Percentiles rank a stretch among this genome's conserved stretches.
These are phyloP conservation scores for Penicillium corylophilum DNA, from an alignment of 2,329 filamentous ascomycete species.

Conservation along the genomic window DNA sequence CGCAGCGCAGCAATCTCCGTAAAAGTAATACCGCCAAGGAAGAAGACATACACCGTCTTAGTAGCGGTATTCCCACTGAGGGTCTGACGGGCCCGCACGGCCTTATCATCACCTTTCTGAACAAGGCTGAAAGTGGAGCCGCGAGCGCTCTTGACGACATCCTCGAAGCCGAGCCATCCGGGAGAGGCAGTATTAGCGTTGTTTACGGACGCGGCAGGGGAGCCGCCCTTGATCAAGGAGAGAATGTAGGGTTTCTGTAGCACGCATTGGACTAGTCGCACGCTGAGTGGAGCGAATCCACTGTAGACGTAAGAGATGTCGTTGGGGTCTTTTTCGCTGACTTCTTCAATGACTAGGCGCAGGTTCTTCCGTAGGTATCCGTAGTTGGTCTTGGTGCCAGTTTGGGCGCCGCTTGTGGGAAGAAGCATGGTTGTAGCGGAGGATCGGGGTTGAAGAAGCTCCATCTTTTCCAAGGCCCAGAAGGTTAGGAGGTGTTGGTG, in stretches of 20 bases:
- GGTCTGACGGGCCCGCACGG: constrained; percentile 79
- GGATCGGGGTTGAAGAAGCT: constrained; percentile 74
- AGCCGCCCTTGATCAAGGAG: constrained; percentile 65
- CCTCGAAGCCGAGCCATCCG: constrained; percentile 92
- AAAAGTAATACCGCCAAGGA: constrained; percentile 93
- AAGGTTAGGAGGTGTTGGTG: constrained; percentile 93
- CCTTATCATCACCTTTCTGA: constrained; percentile 91
- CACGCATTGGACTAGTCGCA: constrained; percentile 88
- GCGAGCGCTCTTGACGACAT: constrained; percentile 80
- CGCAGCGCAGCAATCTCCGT: constrained; percentile 92
- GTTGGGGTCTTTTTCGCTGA: constrained; percentile 90
- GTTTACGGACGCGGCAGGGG: constrained; percentile 48
- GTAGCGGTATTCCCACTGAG: constrained; percentile 71
- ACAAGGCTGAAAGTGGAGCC: constrained; percentile 89
- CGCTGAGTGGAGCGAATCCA: constrained; percentile 89
- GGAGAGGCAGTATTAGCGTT: constrained; percentile 62
- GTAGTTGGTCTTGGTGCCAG: constrained; percentile 83
- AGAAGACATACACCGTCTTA: constrained; percentile 94
- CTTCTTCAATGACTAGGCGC: constrained; percentile 89
- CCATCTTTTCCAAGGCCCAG: constrained; percentile 81
- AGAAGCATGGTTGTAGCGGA: constrained; percentile 80
- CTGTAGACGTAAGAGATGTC: constrained; percentile 98
- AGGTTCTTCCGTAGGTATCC: constrained; percentile 81
- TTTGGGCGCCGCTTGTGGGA: constrained; percentile 64
- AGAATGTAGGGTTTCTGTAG: constrained; percentile 85